phyloP scores from a whole-genome alignment of 805 yeast genomes.

The Yarrowia divulgata region DNA sequence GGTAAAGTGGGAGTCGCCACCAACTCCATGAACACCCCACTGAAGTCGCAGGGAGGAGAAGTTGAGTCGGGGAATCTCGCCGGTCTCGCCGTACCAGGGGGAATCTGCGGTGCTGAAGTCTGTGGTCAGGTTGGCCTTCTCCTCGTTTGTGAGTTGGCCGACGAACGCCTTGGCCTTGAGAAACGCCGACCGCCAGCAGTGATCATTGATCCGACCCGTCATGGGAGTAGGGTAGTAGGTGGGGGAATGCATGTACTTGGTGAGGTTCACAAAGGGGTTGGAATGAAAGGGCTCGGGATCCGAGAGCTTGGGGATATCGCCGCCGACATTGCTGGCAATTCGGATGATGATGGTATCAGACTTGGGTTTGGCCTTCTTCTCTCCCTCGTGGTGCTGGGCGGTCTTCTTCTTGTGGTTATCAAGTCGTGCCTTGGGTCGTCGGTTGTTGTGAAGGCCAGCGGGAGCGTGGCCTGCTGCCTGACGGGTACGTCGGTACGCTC shows the following conservation, averaged over 20 bases:
- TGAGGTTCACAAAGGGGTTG: conserved; percentile 28
- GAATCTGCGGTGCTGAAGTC: conserved; percentile 56
- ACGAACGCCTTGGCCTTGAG: conserved; percentile 63
- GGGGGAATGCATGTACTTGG: conserved; percentile 35
- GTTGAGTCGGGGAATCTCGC: conserved; percentile 61
- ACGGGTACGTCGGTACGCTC: conserved; percentile 36
- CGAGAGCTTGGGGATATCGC: conserved; percentile 33
- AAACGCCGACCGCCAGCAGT: conserved; percentile 65
- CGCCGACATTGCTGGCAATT: conserved; percentile 16
- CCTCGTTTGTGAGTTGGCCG: conserved; percentile 62
- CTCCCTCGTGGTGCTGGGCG: conserved; percentile 5
- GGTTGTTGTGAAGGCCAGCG: conserved; percentile 12
- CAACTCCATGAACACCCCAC: conserved; percentile 69
- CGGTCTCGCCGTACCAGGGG: conserved; percentile 60
- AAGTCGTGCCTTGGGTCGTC: conserved; percentile 28
- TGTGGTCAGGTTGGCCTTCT: conserved; percentile 67
- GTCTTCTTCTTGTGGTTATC: conserved; percentile 36
- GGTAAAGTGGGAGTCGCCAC: conserved; percentile 58
- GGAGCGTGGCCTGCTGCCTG: conserved; percentile 14
- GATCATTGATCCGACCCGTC: conserved; percentile 46
- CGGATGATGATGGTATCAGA: conserved; percentile 34
- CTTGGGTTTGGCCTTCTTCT: conserved; percentile 29
- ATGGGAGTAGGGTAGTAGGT: conserved; percentile 42
- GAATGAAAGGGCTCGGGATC: conserved; percentile 36
- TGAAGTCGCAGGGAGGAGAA: conserved; percentile 65